Base-by-base conservation (phyloP, 495 filamentous ascomycete genomes). In the Podospora bellae-mahoneyi region DNA sequence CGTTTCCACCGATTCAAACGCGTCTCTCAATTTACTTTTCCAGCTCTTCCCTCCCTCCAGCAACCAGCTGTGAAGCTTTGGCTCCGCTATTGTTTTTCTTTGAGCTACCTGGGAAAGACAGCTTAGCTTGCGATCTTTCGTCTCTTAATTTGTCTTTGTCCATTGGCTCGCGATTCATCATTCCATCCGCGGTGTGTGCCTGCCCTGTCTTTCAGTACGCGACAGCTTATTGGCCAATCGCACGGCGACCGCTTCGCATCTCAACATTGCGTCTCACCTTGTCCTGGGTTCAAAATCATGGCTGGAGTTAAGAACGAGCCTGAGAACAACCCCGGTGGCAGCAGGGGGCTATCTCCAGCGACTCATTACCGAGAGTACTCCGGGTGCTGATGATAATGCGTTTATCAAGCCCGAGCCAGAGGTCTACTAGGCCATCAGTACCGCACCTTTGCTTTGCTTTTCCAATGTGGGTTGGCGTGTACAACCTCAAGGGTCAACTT, bases 291-390 rank as follows among this genome's bases (percentile, higher is more conserved):
- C 30, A 32, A 4, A 32, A 32, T 15, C 62, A 69, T 69, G 67
- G 13, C 56, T 10, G 28, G 18, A 2, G 44, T 69, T 5, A 69
- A 69, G 32, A 15, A 56, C 18, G 68, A 69, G 53, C 68, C 64
- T 16, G 68, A 58, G 44, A 64, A 66, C 23, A 48, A 54, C 48
- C 39, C 44, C 5, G 54, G 34, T 23, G 7, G 30, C 30, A 32
- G 30, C 30, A 32, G 4, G 7, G 7, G 10, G 20, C n/a, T 66
- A 72, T 54, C 75, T 79, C 27, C 65, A 73, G 54, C 55, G 58
- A 2, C 71, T 78, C 4, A 61, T 73, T 34, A 48, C 64, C 1
- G 13, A 60, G 1, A 65, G 20, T 3, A 64, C 67, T 1, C 70
- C 65, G 13, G 39, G 7, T 48, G 39, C 39, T 16, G 39, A 48